These are phyloP conservation scores for Brassica cretica DNA, from an alignment of 345 rosid genomes.

Conservation along the genomic window DNA sequence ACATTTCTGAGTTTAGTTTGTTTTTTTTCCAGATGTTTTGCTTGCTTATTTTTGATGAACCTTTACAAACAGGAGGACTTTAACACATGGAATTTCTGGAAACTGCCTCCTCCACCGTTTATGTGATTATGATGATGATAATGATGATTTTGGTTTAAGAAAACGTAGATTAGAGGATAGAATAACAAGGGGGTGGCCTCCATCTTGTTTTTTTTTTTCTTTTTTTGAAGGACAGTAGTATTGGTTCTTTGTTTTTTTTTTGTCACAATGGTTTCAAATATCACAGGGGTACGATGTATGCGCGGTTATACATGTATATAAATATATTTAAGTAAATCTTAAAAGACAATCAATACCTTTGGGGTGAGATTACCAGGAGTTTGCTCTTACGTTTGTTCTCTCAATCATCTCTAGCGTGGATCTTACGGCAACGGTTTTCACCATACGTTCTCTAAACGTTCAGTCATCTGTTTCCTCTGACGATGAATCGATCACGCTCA, in stretches of 20 bases:
- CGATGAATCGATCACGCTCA: no score
- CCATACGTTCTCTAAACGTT: no score
- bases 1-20: not conserved
- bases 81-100: constrained; percentile 97
- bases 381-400: no score
- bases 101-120: constrained; percentile 58
- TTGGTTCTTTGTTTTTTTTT: constrained; percentile 9
- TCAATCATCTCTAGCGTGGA: no score
- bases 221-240: not conserved
- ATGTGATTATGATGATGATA: constrained; percentile 23
- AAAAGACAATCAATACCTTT: not conserved
- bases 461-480: no score
- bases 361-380: no score
- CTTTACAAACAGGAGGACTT: constrained; percentile 69
- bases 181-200: constrained; percentile 24
- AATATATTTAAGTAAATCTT: not conserved
- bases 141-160: constrained; percentile 3
- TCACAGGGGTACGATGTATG: constrained; percentile 29
- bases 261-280: constrained; percentile 5
- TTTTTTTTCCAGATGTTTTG: not conserved
- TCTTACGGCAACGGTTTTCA: no score
- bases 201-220: not conserved
- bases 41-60: not conserved
- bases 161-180: constrained; percentile 9
- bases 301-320: constrained; percentile 30